Percentiles rank a stretch among this genome's conserved stretches.
phyloP scores from a whole-genome alignment of 75 land plant genomes.

The Gnetum montanum region DNA sequence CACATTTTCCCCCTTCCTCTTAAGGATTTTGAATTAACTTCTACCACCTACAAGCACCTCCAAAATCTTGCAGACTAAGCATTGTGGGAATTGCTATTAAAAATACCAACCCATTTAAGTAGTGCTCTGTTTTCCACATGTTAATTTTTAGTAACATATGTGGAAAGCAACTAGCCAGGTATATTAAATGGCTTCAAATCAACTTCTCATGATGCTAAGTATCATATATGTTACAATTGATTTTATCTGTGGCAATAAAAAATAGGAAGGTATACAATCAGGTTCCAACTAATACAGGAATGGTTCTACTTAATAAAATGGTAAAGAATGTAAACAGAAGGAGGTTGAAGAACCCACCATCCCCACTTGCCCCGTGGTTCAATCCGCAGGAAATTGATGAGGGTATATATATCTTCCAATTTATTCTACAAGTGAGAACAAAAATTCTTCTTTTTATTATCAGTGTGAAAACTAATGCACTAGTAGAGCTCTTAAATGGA shows the following conservation, averaged over 20 bases:
- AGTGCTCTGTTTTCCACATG: too few species aligned
- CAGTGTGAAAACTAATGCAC: background rate
- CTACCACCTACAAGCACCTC: conserved; percentile 59
- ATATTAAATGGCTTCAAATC: too few species aligned
- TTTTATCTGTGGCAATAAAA: too few species aligned
- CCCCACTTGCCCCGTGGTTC: conserved; percentile 96
- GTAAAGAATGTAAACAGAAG: too few species aligned
- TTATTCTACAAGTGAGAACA: conserved; percentile 50
- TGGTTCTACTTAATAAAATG: too few species aligned
- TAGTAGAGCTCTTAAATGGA: background rate
- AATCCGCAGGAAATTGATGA: conserved; percentile 76
- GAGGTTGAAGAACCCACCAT: conserved; percentile 33
- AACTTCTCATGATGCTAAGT: too few species aligned
- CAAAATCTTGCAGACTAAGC: background rate
- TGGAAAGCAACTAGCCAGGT: too few species aligned
- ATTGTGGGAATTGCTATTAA: background rate
- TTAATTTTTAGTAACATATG: too few species aligned
- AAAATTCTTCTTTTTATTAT: background rate
- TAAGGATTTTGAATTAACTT: conserved; percentile 91
- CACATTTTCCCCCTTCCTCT: conserved; percentile 93
- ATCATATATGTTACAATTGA: too few species aligned
- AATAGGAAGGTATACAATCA: too few species aligned
- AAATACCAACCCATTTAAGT: too few species aligned
- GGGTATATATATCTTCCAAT: conserved; percentile 79
- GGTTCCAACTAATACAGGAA: too few species aligned